phyloP scores from a whole-genome alignment of 2,329 filamentous ascomycete genomes.

The Verticillium isaacii region DNA sequence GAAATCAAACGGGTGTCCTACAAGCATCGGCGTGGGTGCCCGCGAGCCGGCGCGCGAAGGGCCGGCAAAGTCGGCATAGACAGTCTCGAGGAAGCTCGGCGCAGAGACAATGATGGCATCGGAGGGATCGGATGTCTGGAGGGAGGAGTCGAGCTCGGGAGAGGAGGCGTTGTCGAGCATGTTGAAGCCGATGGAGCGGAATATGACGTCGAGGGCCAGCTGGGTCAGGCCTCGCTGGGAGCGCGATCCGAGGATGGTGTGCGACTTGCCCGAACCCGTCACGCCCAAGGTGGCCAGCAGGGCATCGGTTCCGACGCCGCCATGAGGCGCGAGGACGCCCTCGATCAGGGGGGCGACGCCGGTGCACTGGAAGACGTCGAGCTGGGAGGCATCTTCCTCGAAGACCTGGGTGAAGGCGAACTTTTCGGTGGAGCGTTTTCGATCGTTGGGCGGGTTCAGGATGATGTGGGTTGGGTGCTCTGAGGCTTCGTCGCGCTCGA shows the following conservation, averaged over 20 bases:
- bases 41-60: constrained; percentile 58
- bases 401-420: constrained; percentile 95
- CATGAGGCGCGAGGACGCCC: constrained; percentile 69
- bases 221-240: constrained; percentile 86
- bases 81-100: constrained; percentile 69
- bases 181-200: constrained; percentile 70
- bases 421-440: constrained; percentile 83
- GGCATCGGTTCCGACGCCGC: constrained; percentile 79
- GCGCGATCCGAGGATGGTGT: constrained; percentile 89
- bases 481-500: constrained; percentile 54
- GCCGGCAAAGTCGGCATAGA: constrained; percentile 62
- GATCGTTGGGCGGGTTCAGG: constrained; percentile 75
- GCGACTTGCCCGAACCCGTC: constrained; percentile 94
- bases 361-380: constrained; percentile 80
- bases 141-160: constrained; percentile 63
- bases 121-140: constrained; percentile 72
- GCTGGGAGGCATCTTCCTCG: constrained; percentile 76
- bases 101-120: constrained; percentile 76
- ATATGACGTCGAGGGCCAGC: constrained; percentile 84
- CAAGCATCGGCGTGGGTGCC: constrained; percentile 65
- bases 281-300: constrained; percentile 88
- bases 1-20: constrained; percentile 38
- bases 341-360: constrained; percentile 72
- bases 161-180: constrained; percentile 56
- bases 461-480: constrained; percentile 63